Percentiles rank a stretch among this genome's conserved stretches.
Evolutionary conservation across 2,329 filamentous ascomycete species (phyloP).

Genomic region (Pseudocercospora fuligena): DNA sequence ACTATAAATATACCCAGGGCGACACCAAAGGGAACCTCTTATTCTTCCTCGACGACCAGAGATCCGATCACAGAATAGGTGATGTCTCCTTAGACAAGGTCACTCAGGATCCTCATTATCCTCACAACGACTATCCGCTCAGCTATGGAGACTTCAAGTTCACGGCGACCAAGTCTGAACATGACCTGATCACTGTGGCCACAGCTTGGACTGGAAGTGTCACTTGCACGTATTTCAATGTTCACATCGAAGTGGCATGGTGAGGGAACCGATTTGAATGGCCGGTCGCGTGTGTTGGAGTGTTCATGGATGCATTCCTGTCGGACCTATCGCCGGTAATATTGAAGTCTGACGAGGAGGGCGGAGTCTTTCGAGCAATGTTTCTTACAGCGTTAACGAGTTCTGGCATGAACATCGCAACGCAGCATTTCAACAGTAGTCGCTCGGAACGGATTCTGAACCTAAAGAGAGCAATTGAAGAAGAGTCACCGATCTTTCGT

Average conservation of each 20-base stretch:
- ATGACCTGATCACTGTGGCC: neutral
- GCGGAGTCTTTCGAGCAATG: neutral
- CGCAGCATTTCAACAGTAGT: neutral
- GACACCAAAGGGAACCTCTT: neutral
- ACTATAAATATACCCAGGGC: neutral
- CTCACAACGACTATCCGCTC: neutral
- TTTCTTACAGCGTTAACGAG: no score
- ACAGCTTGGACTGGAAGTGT: neutral
- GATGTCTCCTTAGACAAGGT: neutral
- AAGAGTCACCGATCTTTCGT: no score
- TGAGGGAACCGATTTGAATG: neutral
- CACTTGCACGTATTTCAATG: neutral
- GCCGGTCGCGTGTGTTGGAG: neutral
- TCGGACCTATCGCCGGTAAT: neutral
- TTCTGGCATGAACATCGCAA: neutral
- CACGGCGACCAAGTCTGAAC: neutral
- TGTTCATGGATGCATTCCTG: neutral
- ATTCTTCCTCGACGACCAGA: neutral
- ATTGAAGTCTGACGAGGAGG: neutral
- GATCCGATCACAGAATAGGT: neutral
- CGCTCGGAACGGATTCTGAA: neutral
- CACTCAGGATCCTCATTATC: neutral
- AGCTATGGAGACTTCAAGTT: neutral
- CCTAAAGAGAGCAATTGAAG: neutral
- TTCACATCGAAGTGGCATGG: neutral